These are phyloP conservation scores for Neurospora terricola DNA, from an alignment of 495 filamentous ascomycete species.

Conservation along the genomic window DNA sequence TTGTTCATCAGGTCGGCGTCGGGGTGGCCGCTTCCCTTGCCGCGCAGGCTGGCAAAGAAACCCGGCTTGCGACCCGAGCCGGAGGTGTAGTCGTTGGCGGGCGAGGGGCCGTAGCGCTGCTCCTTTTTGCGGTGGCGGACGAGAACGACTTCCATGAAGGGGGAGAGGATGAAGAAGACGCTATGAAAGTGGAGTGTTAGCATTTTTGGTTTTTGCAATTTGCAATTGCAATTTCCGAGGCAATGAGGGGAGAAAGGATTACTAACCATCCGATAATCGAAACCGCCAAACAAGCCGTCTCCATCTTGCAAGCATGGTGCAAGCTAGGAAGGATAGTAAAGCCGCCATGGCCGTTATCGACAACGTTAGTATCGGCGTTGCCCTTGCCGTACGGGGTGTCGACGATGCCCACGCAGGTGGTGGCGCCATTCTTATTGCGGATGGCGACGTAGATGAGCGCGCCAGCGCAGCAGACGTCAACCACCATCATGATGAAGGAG, in stretches of 20 bases:
- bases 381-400: constrained; percentile 60
- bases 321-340: constrained; percentile 36
- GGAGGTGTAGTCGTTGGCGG: constrained; percentile 54
- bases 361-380: constrained; percentile 29
- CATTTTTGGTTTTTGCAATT: neutral
- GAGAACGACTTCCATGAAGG: constrained; percentile 51
- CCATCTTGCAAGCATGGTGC: constrained; percentile 53
- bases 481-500: constrained; percentile 57
- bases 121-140: constrained; percentile 65
- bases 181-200: constrained; percentile 26
- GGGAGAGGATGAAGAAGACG: constrained; percentile 57
- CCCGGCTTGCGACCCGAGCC: constrained; percentile 21
- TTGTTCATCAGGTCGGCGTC: constrained; percentile 14
- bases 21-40: neutral
- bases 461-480: constrained; percentile 49
- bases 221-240: neutral
- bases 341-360: constrained; percentile 27
- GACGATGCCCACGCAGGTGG: constrained; percentile 50
- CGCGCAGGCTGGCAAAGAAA: constrained; percentile 21
- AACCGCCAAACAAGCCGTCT: constrained; percentile 68
- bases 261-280: constrained; percentile 70
- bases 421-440: constrained; percentile 51
- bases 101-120: constrained; percentile 68
- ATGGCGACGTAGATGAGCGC: constrained; percentile 53
- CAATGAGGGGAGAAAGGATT: neutral